Base-by-base conservation (phyloP, 441 rosid species). In the Brassica balearica region DNA sequence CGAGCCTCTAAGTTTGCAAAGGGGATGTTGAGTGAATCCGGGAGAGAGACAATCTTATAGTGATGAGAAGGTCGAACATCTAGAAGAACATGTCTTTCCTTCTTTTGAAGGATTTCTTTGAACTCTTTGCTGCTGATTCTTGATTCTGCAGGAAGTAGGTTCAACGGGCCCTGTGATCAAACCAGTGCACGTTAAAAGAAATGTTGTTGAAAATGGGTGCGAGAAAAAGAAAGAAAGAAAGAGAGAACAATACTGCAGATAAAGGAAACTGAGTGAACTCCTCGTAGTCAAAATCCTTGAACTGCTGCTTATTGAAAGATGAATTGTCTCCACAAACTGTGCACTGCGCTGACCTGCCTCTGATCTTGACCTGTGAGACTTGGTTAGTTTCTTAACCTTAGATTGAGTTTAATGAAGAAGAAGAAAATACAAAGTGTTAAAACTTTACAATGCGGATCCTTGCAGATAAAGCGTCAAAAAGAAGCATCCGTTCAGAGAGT, bases 11-110 rank as follows among this genome's bases (percentile, higher is more conserved):
- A 80, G 71, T 76, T 86, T 15, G 91, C 65, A n/a, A 93, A 89
- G 0, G 97, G 97, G 60, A 93, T 86, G 69, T 91, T 93, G 68
- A 93, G 65, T 65, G 97, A 84, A 61, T 90, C 84, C 4, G 95
- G 97, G 41, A 96, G 90, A 65, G 97, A 89, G 63, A 93, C 94
- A 67, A 93, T 96, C 89, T 83, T 82, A 84, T 86, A 92, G 75
- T 96, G 99, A 84, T 91, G 94, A 12, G 86, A 90, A 4, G 97
- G 97, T 25, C 99, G 86, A 38, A 95, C 99, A 66, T 95, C 98
- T 0, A 93, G 87, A 78, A 93, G 79, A 58, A 95, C 68, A 32
- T 86, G 88, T 0, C 69, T 75, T 69, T 91, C 95, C 25, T 91
- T 87, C 1, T 77, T 79, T 10, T 66, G 73, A 36, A 92, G 80